A percentile compares a stretch with the other conserved stretches of the same genome.
Conservation (phyloP, 306 rosid genomes). For the Medicago arabica region DNA sequence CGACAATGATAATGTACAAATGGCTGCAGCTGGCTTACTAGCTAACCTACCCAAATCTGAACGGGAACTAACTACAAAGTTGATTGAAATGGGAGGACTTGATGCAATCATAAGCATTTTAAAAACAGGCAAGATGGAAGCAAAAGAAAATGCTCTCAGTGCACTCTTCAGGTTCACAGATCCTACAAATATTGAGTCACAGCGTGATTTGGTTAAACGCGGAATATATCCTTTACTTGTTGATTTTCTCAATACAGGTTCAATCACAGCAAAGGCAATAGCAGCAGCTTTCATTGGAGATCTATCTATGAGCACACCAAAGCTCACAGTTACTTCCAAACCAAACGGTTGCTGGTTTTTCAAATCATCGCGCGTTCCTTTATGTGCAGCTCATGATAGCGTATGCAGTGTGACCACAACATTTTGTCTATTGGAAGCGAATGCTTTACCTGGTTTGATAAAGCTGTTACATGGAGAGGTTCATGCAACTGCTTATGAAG, state of each 20-base stretch:
- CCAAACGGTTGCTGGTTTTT: constrained; percentile 63
- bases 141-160: constrained; percentile 84
- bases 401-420: constrained; percentile 59
- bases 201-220: constrained; percentile 61
- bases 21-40: constrained; percentile 87
- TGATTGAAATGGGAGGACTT: constrained; percentile 71
- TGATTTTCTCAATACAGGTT: constrained; percentile 56
- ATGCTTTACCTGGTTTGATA: constrained; percentile 74
- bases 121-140: constrained; percentile 65
- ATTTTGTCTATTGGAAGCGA: constrained; percentile 73
- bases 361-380: constrained; percentile 46
- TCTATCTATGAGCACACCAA: constrained; percentile 74
- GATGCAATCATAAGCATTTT: constrained; percentile 72
- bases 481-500: constrained; percentile 75
- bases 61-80: constrained; percentile 57
- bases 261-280: constrained; percentile 79
- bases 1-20: constrained; percentile 64
- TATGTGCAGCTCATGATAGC: constrained; percentile 68
- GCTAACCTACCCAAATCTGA: constrained; percentile 86
- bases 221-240: constrained; percentile 82
- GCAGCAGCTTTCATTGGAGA: constrained; percentile 88
- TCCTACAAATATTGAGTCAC: constrained; percentile 70
- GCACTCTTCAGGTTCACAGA: constrained; percentile 92
- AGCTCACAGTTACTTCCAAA: constrained; percentile 52
- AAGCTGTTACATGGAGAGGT: constrained; percentile 64